Evolutionary conservation across 306 rosid species (phyloP).

Genomic region (Citrullus mucosospermus): DNA sequence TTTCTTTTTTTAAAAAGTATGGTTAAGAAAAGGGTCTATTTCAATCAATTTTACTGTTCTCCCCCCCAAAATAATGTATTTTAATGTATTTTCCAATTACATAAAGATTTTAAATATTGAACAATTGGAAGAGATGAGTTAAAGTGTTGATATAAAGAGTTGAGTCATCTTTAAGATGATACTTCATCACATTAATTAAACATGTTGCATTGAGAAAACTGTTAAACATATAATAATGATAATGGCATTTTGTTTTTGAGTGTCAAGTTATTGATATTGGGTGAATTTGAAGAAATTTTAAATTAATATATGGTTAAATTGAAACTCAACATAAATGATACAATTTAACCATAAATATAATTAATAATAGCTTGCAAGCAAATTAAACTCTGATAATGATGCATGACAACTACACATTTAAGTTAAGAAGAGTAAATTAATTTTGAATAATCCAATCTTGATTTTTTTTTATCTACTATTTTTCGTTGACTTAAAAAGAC

Average conservation of each 20-base stretch:
- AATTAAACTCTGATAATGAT: not conserved
- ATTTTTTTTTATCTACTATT: no score
- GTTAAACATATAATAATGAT: no score
- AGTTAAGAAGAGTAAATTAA: not conserved
- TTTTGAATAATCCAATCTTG: no score
- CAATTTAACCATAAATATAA: no score
- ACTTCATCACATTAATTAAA: not conserved
- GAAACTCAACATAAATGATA: no score
- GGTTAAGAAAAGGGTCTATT: not conserved
- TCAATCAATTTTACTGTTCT: not conserved
- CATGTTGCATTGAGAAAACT: not conserved
- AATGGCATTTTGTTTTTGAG: no score
- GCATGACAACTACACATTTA: not conserved
- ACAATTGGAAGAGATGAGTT: not conserved
- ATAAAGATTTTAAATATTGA: not conserved
- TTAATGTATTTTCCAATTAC: no score
- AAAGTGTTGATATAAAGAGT: not conserved
- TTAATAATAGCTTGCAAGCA: no score
- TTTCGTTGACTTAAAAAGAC: not conserved
- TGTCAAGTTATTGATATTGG: no score
- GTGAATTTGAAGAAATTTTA: no score
- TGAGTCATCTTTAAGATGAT: not conserved
- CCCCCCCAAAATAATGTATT: no score
- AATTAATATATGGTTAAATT: no score
- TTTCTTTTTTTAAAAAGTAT: not conserved